These are phyloP conservation scores for Cajanus cajan DNA, from an alignment of 306 rosid species.

Conservation along the genomic window DNA sequence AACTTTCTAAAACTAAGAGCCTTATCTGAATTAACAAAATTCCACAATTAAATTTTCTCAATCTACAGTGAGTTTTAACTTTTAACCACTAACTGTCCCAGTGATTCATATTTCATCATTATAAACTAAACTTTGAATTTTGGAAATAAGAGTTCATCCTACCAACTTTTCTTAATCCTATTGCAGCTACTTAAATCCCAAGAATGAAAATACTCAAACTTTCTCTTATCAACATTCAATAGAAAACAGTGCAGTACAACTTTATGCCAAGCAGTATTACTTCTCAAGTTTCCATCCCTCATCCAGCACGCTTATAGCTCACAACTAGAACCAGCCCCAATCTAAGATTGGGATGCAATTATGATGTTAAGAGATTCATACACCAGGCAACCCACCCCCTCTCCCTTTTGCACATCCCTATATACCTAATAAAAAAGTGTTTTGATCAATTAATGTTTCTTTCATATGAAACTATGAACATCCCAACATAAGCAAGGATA, in stretches of 20 bases:
- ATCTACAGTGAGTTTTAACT: background rate
- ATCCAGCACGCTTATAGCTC: background rate
- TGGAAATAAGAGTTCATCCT: background rate
- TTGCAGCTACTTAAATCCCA: background rate
- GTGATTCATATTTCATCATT: background rate
- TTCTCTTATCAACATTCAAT: background rate
- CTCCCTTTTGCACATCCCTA: background rate
- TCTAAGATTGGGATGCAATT: background rate
- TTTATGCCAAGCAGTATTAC: background rate
- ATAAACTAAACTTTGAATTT: background rate
- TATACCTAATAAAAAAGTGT: background rate
- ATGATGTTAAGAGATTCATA: background rate
- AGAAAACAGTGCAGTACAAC: background rate
- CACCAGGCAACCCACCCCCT: background rate
- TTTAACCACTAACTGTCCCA: background rate
- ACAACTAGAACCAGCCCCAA: background rate
- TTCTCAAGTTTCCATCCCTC: background rate
- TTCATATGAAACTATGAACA: background rate
- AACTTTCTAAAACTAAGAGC: background rate
- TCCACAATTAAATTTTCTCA: background rate
- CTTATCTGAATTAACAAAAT: background rate
- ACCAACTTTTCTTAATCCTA: background rate
- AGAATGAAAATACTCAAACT: background rate
- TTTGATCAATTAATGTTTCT: background rate
- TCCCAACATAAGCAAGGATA: background rate